These are phyloP conservation scores for Phytophthora hybrid DNA, from an alignment of 352 stramenopile species.

Conservation along the genomic window DNA sequence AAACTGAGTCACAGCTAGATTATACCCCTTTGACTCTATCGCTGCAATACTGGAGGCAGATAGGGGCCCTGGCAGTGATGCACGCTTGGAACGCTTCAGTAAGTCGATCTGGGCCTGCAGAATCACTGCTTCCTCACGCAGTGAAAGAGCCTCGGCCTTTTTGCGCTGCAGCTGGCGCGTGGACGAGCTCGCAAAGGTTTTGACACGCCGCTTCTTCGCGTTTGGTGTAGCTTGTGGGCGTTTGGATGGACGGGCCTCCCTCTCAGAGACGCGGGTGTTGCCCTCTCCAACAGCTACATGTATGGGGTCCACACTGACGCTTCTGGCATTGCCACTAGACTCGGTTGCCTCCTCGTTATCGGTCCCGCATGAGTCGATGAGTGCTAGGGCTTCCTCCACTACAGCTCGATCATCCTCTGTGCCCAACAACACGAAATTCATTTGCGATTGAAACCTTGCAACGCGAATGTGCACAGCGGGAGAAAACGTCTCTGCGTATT, in stretches of 20 bases:
- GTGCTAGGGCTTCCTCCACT: conserved; percentile 25
- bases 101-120: conserved; percentile 19
- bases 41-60: neutral
- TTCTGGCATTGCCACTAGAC: neutral
- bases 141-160: conserved; percentile 13
- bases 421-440: conserved; percentile 25
- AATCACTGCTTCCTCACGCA: conserved; percentile 16
- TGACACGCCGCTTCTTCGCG: conserved; percentile 26
- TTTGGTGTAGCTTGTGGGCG: neutral
- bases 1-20: conserved; percentile 14
- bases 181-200: conserved; percentile 31
- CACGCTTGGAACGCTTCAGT: conserved; percentile 20
- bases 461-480: no score
- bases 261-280: neutral
- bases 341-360: neutral
- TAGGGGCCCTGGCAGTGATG: neutral
- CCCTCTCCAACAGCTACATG: neutral
- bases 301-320: neutral
- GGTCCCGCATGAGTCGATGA: conserved; percentile 26
- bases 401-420: conserved; percentile 7
- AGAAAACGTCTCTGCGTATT: no score
- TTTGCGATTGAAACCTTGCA: neutral
- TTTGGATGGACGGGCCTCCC: neutral
- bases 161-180: conserved; percentile 30
- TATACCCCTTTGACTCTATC: conserved; percentile 7